Evolutionary conservation across 2,329 filamentous ascomycete species (phyloP).

Genomic region (Stemphylium vesicarium): DNA sequence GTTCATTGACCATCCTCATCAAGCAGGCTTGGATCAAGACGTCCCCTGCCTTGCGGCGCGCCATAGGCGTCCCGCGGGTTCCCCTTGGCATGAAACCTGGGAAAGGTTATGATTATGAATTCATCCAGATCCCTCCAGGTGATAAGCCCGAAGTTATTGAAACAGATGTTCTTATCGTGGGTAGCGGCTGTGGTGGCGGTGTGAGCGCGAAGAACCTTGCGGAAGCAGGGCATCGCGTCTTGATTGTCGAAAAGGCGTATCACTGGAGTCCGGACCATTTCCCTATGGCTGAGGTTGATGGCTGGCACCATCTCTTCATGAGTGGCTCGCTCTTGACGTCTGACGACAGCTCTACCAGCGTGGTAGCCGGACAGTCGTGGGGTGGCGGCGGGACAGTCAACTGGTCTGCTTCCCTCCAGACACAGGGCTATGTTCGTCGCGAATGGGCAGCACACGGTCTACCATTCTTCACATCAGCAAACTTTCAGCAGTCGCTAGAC

Average conservation of each 20-base stretch:
- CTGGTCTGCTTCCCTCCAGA: constrained; percentile 73
- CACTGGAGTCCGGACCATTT: constrained; percentile 74
- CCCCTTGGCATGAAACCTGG: constrained; percentile 62
- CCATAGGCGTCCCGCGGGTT: constrained; percentile 65
- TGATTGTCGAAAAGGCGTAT: constrained; percentile 84
- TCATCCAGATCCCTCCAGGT: constrained; percentile 66
- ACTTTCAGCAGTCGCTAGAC: constrained; percentile 81
- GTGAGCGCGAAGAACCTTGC: constrained; percentile 82
- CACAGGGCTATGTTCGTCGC: constrained; percentile 75
- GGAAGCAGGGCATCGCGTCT: constrained; percentile 74
- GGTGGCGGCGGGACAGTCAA: constrained; percentile 90
- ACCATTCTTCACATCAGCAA: constrained; percentile 73
- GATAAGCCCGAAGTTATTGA: constrained; percentile 66
- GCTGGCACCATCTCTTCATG: constrained; percentile 70
- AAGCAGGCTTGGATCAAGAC: constrained; percentile 63
- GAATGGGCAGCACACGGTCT: constrained; percentile 80
- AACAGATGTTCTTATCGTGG: constrained; percentile 83
- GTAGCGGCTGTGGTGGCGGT: constrained; percentile 84
- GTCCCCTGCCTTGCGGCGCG: constrained; percentile 60
- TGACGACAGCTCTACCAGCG: constrained; percentile 57
- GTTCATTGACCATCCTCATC: constrained; percentile 61
- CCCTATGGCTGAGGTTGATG: constrained; percentile 73
- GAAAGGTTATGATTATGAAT: constrained; percentile 63
- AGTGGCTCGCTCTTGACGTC: constrained; percentile 66
- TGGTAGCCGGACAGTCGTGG: constrained; percentile 75